Percentiles rank a stretch among this genome's conserved stretches.
Conservation (phyloP, 352 stramenopile species). For the Pythium rishiriense region DNA sequence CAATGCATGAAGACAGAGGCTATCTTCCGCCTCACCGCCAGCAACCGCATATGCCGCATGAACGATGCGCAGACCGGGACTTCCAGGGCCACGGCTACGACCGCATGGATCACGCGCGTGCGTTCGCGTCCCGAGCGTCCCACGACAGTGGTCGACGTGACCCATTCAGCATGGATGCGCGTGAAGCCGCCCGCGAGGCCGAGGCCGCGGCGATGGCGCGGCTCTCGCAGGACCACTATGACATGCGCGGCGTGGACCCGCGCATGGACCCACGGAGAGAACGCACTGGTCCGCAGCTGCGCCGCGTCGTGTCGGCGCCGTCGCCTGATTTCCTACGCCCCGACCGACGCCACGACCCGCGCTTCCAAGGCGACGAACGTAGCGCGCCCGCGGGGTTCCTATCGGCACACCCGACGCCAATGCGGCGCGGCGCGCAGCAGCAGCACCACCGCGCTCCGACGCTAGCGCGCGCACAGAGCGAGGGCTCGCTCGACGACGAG, state of each 20-base stretch:
- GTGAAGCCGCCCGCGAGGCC: background rate
- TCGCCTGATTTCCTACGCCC: background rate
- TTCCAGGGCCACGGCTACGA: too few relatives aligned
- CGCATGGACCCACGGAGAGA: conserved; percentile 1
- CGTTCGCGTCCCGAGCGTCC: background rate
- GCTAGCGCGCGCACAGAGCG: background rate
- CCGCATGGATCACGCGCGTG: too few relatives aligned
- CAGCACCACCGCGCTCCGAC: background rate
- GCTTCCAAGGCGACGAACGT: background rate
- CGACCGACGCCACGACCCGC: background rate
- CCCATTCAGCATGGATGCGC: background rate
- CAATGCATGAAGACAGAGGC: background rate
- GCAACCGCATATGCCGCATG: background rate
- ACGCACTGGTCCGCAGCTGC: background rate
- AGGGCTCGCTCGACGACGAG: background rate
- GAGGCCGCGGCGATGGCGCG: background rate
- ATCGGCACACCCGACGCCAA: background rate
- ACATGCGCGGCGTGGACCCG: conserved; percentile 1
- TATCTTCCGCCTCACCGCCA: background rate
- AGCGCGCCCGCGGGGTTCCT: background rate
- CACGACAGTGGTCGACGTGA: background rate
- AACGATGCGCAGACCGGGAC: too few relatives aligned
- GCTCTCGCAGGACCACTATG: background rate
- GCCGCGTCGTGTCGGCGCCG: background rate
- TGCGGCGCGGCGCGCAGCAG: background rate